These are phyloP conservation scores for Ascochyta lentis DNA, from an alignment of 2,329 filamentous ascomycete species.

Conservation along the genomic window DNA sequence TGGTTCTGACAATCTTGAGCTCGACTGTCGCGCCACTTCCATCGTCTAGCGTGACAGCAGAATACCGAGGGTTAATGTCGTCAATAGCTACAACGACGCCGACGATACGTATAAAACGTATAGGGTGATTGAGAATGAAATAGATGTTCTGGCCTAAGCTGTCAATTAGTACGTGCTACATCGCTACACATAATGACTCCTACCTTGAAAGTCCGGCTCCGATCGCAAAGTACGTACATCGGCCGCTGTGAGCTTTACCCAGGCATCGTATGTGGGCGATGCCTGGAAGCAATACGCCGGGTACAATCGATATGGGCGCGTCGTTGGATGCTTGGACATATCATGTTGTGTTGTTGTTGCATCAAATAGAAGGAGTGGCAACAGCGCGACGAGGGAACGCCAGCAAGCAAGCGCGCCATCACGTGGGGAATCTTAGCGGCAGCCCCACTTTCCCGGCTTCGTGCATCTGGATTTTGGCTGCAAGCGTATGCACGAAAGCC, in stretches of 20 bases:
- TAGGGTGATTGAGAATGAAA: slow-evolving; percentile 62
- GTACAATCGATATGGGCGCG: slow-evolving; percentile 53
- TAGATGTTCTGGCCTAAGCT: slow-evolving; percentile 60
- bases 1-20: slow-evolving; percentile 56
- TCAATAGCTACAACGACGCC: slow-evolving; percentile 55
- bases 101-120: slow-evolving; percentile 56
- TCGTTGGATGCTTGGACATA: slow-evolving; percentile 34
- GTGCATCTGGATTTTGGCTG: background rate
- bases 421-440: background rate
- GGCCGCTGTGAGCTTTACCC: slow-evolving; percentile 66
- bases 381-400: slow-evolving; percentile 24
- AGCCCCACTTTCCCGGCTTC: slow-evolving; percentile 8
- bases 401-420: slow-evolving; percentile 1
- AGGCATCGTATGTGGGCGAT: slow-evolving; percentile 67
- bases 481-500: slow-evolving; percentile 3
- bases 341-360: slow-evolving; percentile 37
- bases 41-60: slow-evolving; percentile 65
- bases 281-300: slow-evolving; percentile 65
- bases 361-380: slow-evolving; percentile 12
- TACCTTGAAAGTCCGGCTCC: slow-evolving; percentile 61
- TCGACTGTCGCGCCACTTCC: slow-evolving; percentile 66
- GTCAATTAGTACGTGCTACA: background rate
- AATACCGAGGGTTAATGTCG: slow-evolving; percentile 49
- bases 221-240: slow-evolving; percentile 62
- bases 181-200: background rate